phyloP scores from a whole-genome alignment of 345 rosid genomes.

The Viola odorata region DNA sequence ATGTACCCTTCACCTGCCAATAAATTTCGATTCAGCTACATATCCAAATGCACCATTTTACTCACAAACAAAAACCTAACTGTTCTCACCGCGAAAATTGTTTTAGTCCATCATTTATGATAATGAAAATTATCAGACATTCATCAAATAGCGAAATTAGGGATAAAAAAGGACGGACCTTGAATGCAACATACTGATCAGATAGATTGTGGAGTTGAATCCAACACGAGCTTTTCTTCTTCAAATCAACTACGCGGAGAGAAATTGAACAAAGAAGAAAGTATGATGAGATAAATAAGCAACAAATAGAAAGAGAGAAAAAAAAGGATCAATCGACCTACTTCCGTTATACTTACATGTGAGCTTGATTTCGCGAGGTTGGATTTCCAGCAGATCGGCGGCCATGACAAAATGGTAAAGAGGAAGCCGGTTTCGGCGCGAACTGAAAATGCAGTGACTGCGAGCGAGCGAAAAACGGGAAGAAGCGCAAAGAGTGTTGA shows the following conservation, averaged over 20 bases:
- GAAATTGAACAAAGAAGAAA: background rate
- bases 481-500: too few species aligned
- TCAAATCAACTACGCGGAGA: conserved; percentile 39
- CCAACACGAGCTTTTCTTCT: conserved; percentile 45
- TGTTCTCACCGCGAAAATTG: background rate
- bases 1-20: conserved; percentile 54
- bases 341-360: conserved; percentile 27
- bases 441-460: too few species aligned
- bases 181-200: conserved; percentile 54
- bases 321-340: too few species aligned
- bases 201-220: conserved; percentile 39
- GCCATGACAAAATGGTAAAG: conserved; percentile 9
- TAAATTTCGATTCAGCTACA: background rate
- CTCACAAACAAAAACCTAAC: background rate
- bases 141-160: background rate
- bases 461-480: too few species aligned
- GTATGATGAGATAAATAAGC: background rate
- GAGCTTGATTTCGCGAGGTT: conserved; percentile 39
- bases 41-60: background rate
- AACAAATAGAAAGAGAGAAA: background rate
- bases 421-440: background rate
- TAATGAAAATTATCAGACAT: too few species aligned
- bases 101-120: too few species aligned
- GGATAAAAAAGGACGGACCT: conserved; percentile 24
- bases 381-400: conserved; percentile 43